Evolutionary conservation across 768 basidiomycete genomes (phyloP).

Genomic region (Lactarius deliciosus): DNA sequence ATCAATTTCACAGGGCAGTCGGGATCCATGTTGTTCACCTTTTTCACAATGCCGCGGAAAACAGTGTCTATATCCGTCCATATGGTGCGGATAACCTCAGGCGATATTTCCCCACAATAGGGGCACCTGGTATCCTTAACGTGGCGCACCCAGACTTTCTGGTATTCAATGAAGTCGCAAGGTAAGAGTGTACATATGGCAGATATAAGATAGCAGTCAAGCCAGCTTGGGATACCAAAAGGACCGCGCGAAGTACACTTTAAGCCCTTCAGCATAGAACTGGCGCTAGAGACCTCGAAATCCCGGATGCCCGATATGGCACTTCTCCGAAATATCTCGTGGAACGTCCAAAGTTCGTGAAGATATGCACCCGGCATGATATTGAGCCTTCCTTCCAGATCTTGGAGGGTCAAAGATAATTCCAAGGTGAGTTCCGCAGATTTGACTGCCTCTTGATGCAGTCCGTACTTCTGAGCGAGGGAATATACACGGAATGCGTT

Average conservation of each 20-base stretch:
- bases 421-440: not conserved
- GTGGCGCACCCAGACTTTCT: not conserved
- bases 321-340: slow-evolving; percentile 17
- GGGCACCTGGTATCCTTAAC: not conserved
- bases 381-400: not conserved
- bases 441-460: slow-evolving; percentile 2
- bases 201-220: not conserved
- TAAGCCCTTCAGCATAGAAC: not conserved
- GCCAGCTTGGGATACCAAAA: not conserved
- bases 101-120: not conserved
- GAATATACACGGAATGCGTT: slow-evolving; percentile 1
- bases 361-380: slow-evolving; percentile 10
- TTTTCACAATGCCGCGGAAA: not conserved
- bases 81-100: not conserved
- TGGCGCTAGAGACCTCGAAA: not conserved
- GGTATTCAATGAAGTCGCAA: not conserved
- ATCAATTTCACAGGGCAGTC: not conserved
- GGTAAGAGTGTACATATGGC: not conserved
- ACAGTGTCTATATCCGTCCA: slow-evolving; percentile 7
- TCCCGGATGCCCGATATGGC: not conserved
- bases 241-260: not conserved
- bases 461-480: slow-evolving; percentile 10
- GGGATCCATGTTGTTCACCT: not conserved
- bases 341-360: slow-evolving; percentile 10
- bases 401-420: not conserved